Evolutionary conservation across 129 eudicot species (phyloP).

Genomic region (Solidago caesia): DNA sequence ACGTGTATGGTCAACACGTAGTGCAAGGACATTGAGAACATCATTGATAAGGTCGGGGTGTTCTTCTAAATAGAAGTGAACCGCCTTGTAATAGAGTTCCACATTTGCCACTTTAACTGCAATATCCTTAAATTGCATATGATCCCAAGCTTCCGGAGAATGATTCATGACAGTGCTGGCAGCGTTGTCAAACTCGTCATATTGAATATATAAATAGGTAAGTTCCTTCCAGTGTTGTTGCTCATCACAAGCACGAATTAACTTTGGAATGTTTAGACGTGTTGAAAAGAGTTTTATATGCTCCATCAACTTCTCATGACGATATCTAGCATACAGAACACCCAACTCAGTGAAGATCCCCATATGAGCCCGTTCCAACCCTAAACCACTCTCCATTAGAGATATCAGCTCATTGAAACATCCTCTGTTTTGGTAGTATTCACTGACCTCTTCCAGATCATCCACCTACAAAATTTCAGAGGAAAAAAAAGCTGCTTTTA

Average conservation of each 20-base stretch:
- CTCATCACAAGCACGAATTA: slow-evolving; percentile 98
- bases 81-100: slow-evolving; percentile 95
- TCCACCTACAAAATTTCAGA: slow-evolving; percentile 60
- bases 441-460: slow-evolving; percentile 97
- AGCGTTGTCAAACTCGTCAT: slow-evolving; percentile 98
- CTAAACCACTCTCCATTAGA: slow-evolving; percentile 99
- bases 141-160: slow-evolving; percentile 99
- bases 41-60: slow-evolving; percentile 99
- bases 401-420: slow-evolving; percentile 93
- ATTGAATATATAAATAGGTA: slow-evolving; percentile 78
- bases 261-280: slow-evolving; percentile 95
- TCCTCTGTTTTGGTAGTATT: slow-evolving; percentile 94
- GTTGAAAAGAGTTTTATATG: slow-evolving; percentile 94
- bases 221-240: slow-evolving; percentile 99
- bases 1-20: slow-evolving; percentile 97
- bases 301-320: slow-evolving; percentile 97
- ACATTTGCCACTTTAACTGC: slow-evolving; percentile 95
- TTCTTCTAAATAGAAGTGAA: slow-evolving; percentile 94
- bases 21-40: slow-evolving; percentile 94
- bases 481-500: slow-evolving; percentile 1
- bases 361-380: slow-evolving; percentile 99
- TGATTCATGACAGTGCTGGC: slow-evolving; percentile 98
- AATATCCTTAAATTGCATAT: slow-evolving; percentile 98
- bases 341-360: slow-evolving; percentile 98
- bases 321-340: slow-evolving; percentile 96